Evolutionary conservation across 768 basidiomycete species (phyloP).

Genomic region (Tricholomella constricta): DNA sequence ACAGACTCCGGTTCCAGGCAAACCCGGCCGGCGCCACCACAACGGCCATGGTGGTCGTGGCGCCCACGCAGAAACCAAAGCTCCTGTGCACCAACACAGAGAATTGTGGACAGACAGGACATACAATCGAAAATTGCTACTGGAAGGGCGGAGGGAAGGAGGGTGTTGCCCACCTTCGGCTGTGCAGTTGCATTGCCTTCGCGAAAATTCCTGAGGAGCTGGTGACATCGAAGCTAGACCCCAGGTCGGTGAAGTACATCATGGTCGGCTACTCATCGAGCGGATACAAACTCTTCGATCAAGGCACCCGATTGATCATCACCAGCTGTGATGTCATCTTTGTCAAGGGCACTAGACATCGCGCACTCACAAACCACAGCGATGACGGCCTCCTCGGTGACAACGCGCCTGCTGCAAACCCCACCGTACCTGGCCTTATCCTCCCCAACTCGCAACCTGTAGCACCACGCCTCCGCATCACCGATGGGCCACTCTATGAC

Average conservation of each 20-base stretch:
- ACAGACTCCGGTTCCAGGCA: neutral
- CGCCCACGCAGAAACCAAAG: neutral
- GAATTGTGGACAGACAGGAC: neutral
- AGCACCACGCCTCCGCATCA: neutral
- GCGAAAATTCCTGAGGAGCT: conserved; percentile 26
- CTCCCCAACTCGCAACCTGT: neutral
- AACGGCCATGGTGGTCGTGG: neutral
- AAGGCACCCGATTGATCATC: conserved; percentile 5
- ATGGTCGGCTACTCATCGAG: conserved; percentile 20
- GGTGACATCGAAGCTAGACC: conserved; percentile 13
- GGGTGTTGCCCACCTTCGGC: conserved; percentile 20
- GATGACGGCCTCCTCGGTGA: neutral
- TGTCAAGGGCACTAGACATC: conserved; percentile 20
- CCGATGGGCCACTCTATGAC: neutral
- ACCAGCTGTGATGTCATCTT: conserved; percentile 22
- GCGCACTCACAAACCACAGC: neutral
- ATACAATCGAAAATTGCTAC: conserved; percentile 8
- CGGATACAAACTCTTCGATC: conserved; percentile 18
- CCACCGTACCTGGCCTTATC: neutral
- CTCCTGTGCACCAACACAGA: neutral
- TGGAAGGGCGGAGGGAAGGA: conserved; percentile 8
- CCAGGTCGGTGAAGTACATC: conserved; percentile 16
- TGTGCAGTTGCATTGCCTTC: conserved; percentile 31
- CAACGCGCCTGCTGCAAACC: neutral
- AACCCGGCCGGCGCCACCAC: neutral